A percentile compares a stretch with the other conserved stretches of the same genome.
Evolutionary conservation across 371 early-diverging fungal species (phyloP).

Genomic region (Mucor circinelloides): DNA sequence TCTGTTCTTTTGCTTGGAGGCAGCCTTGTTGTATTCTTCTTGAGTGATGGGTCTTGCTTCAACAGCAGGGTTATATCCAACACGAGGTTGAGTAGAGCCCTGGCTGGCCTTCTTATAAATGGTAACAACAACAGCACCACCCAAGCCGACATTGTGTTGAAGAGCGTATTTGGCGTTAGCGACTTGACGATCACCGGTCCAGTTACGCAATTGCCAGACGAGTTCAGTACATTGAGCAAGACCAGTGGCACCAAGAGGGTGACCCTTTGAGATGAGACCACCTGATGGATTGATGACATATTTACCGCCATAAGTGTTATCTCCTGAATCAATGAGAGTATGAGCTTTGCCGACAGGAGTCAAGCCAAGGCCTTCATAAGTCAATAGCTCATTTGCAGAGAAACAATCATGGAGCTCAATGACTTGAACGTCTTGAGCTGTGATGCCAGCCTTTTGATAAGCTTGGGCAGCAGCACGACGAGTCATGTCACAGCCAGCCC

Average conservation of each 20-base stretch:
- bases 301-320: slow-evolving; percentile 65
- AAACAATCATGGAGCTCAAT: slow-evolving; percentile 86
- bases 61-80: slow-evolving; percentile 72
- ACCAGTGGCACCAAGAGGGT: slow-evolving; percentile 84
- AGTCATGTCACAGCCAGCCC: slow-evolving; percentile 78
- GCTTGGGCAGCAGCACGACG: slow-evolving; percentile 63
- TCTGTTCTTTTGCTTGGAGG: slow-evolving; percentile 46
- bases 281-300: slow-evolving; percentile 81
- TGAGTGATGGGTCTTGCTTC: slow-evolving; percentile 65
- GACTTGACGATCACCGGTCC: slow-evolving; percentile 77
- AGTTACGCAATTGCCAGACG: slow-evolving; percentile 69
- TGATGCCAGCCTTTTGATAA: slow-evolving; percentile 61
- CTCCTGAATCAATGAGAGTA: slow-evolving; percentile 55
- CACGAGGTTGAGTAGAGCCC: slow-evolving; percentile 48
- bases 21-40: slow-evolving; percentile 63
- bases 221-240: slow-evolving; percentile 75
- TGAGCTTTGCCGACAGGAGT: slow-evolving; percentile 68
- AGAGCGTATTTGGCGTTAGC: slow-evolving; percentile 68
- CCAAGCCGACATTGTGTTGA: slow-evolving; percentile 83
- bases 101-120: slow-evolving; percentile 65
- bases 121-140: slow-evolving; percentile 76
- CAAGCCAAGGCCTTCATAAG: slow-evolving; percentile 79
- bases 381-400: slow-evolving; percentile 78
- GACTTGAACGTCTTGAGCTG: slow-evolving; percentile 66
- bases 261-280: slow-evolving; percentile 82